Conservation (phyloP, 768 basidiomycete genomes). For the Pholiota molesta region DNA sequence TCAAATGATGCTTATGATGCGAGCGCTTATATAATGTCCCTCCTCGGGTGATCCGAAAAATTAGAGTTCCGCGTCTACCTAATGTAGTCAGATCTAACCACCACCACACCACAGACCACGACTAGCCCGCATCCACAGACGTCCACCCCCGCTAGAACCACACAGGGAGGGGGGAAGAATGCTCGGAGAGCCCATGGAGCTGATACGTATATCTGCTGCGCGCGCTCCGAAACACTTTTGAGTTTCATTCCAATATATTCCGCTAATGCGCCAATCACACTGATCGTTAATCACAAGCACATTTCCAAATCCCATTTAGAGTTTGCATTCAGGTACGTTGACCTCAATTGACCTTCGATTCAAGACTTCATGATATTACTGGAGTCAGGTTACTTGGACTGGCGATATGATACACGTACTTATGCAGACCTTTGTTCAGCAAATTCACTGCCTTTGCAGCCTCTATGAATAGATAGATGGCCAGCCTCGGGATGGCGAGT, state of each 20-base stretch:
- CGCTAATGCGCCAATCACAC: neutral
- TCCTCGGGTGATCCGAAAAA: neutral
- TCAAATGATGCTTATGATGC: too few species aligned
- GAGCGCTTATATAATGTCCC: too few species aligned
- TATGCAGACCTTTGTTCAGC: neutral
- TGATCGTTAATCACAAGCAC: neutral
- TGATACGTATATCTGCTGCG: neutral
- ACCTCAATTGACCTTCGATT: too few species aligned
- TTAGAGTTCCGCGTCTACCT: neutral
- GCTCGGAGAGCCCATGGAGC: neutral
- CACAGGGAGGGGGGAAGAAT: neutral
- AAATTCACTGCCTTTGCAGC: neutral
- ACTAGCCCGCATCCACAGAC: too few species aligned
- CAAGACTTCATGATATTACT: too few species aligned
- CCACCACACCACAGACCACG: too few species aligned
- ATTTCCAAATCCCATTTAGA: neutral
- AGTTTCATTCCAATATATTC: neutral
- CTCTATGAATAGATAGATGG: neutral
- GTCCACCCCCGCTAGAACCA: neutral
- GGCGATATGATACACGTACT: neutral
- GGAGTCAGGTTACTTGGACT: neutral
- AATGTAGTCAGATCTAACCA: too few species aligned
- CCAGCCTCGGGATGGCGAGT: neutral
- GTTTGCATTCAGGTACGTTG: neutral
- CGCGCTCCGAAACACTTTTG: neutral